These are phyloP conservation scores for Melanogaster broomeanus DNA, from an alignment of 768 basidiomycete species.

Conservation along the genomic window DNA sequence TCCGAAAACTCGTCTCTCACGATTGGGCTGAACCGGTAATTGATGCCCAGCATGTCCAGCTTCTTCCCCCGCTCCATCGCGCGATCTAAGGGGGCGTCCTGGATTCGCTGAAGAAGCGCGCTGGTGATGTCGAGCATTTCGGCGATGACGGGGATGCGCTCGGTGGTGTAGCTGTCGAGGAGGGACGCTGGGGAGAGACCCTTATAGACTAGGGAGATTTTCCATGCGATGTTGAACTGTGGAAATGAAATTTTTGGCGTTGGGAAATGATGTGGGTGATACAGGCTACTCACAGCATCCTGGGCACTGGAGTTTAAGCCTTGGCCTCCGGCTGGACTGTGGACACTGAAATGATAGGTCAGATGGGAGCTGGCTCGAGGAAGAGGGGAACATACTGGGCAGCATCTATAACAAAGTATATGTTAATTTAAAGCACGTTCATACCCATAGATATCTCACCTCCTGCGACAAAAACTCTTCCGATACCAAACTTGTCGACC, in stretches of 20 bases:
- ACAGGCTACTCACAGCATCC: conserved; percentile 35
- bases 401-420: conserved; percentile 37
- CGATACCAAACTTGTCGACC: conserved; percentile 42
- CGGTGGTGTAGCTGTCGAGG: conserved; percentile 43
- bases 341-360: conserved; percentile 11
- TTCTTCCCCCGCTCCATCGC: conserved; percentile 1
- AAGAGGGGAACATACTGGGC: conserved; percentile 36
- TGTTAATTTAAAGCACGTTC: background rate
- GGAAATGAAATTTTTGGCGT: background rate
- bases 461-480: conserved; percentile 50
- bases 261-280: background rate
- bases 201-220: conserved; percentile 43
- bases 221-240: conserved; percentile 47
- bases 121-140: conserved; percentile 46
- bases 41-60: conserved; percentile 33
- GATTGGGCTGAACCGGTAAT: conserved; percentile 37
- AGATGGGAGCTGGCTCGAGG: background rate
- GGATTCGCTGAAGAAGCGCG: conserved; percentile 10
- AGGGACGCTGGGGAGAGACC: conserved; percentile 35
- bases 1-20: conserved; percentile 37
- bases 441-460: conserved; percentile 24
- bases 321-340: conserved; percentile 27
- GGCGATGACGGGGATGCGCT: conserved; percentile 47
- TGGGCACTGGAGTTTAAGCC: conserved; percentile 41
- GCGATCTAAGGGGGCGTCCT: background rate